Evolutionary conservation across 2,329 filamentous ascomycete genomes (phyloP).

Genomic region (Aspergillus sp.): DNA sequence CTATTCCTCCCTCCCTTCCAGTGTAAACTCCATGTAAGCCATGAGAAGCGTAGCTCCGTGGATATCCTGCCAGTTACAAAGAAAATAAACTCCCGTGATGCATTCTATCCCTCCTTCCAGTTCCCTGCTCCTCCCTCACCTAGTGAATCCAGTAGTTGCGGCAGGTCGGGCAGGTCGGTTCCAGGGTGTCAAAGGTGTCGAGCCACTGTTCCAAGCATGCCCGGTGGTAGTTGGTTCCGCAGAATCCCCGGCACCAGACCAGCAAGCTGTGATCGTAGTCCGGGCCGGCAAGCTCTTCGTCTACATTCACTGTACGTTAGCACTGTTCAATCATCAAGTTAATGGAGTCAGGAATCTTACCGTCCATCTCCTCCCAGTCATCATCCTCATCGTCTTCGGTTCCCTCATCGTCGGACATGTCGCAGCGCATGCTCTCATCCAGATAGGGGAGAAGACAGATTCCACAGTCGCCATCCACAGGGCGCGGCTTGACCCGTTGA

Average conservation of each 20-base stretch:
- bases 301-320: background rate
- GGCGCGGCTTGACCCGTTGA: background rate
- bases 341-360: background rate
- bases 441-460: conserved; percentile 10
- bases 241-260: conserved; percentile 19
- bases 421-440: background rate
- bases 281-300: background rate
- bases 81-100: background rate
- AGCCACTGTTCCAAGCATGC: conserved; percentile 18
- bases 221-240: conserved; percentile 22
- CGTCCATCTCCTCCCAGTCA: background rate
- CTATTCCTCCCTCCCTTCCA: background rate
- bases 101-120: background rate
- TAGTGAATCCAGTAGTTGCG: conserved; percentile 12
- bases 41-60: background rate
- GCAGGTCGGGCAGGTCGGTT: conserved; percentile 21
- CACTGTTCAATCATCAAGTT: too few relatives aligned
- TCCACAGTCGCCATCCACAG: conserved; percentile 14
- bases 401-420: background rate
- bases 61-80: background rate
- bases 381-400: background rate
- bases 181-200: background rate
- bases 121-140: background rate
- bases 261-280: conserved; percentile 3
- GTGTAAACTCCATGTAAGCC: background rate